Percentiles rank a stretch among this genome's conserved stretches.
phyloP scores from a whole-genome alignment of 2,329 filamentous ascomycete genomes.

The Ceratocystis harringtonii region DNA sequence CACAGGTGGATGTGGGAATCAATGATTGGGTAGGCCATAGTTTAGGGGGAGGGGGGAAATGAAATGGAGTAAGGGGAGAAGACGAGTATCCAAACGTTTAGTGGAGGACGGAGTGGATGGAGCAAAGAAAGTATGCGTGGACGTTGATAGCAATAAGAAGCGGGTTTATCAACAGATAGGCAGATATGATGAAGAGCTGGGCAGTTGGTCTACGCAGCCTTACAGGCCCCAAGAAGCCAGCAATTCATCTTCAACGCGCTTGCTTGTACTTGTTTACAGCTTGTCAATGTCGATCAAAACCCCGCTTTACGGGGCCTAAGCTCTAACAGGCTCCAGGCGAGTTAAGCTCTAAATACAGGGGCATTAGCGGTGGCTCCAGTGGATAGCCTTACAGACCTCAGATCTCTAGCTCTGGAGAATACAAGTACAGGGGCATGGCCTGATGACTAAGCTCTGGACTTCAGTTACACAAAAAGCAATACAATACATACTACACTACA shows the following conservation, averaged over 20 bases:
- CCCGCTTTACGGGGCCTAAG: not conserved
- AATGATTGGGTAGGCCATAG: conserved; percentile 45
- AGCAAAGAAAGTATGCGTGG: too few species aligned
- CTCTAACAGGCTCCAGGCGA: not conserved
- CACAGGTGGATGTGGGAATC: conserved; percentile 90
- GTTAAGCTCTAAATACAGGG: not conserved
- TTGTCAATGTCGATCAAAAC: not conserved
- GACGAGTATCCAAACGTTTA: not conserved
- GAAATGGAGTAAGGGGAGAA: not conserved
- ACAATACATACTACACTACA: not conserved
- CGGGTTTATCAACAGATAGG: too few species aligned
- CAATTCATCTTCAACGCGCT: not conserved
- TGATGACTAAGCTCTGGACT: not conserved
- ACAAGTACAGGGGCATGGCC: not conserved
- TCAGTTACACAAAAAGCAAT: not conserved
- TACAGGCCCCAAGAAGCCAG: not conserved
- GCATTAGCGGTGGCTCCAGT: not conserved
- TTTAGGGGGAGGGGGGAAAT: conserved; percentile 10
- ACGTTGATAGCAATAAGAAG: too few species aligned
- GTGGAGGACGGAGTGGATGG: too few species aligned
- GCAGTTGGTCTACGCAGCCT: too few species aligned
- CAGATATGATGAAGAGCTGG: too few species aligned
- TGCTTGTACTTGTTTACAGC: not conserved
- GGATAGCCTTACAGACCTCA: not conserved
- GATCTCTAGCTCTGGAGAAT: not conserved